Evolutionary conservation across 202 grass and related monocot species (phyloP).

Genomic region (Panicum hallii): DNA sequence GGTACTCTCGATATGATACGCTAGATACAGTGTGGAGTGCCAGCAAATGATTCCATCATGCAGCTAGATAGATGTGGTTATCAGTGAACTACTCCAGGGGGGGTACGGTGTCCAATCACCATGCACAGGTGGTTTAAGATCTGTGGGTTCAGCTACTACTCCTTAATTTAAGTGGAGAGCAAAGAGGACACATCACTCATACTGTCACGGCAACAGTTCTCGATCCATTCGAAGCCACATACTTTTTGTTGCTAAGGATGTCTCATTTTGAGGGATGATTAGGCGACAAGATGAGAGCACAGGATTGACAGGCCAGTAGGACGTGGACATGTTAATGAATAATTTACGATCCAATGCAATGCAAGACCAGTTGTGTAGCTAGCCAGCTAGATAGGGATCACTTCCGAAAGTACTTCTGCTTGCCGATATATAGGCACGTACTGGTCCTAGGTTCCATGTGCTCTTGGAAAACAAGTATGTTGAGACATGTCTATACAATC

Average conservation of each 20-base stretch:
- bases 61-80: too few relatives aligned
- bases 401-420: too few relatives aligned
- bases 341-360: background rate
- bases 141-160: background rate
- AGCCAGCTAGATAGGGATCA: background rate
- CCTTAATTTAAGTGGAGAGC: background rate
- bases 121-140: background rate
- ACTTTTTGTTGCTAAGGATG: background rate
- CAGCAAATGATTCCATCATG: too few relatives aligned
- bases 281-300: background rate
- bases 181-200: background rate
- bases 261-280: background rate
- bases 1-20: background rate
- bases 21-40: too few relatives aligned
- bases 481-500: too few relatives aligned
- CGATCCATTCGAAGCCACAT: background rate
- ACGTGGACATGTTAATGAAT: background rate
- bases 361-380: background rate
- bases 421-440: too few relatives aligned
- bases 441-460: too few relatives aligned
- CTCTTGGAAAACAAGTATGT: too few relatives aligned
- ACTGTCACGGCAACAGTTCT: background rate
- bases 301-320: background rate
- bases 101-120: background rate
- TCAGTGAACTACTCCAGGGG: too few relatives aligned